phyloP scores from a whole-genome alignment of 352 stramenopile species.

The Pythium inflatum region DNA sequence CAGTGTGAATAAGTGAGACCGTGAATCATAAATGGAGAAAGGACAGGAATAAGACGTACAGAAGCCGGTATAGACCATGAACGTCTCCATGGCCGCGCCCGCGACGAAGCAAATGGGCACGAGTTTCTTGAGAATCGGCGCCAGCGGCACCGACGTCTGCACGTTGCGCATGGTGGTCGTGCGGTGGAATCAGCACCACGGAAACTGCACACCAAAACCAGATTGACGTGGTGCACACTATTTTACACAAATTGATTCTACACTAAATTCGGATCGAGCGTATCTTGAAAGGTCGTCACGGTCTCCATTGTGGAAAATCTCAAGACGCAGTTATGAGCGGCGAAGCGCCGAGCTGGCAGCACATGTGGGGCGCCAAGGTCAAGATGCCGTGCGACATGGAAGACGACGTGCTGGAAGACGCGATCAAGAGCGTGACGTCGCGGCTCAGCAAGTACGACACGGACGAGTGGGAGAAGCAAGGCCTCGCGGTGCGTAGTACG shows the following conservation, averaged over 20 bases:
- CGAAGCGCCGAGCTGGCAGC: conserved; percentile 78
- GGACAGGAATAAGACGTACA: too few relatives aligned
- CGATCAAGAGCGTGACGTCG: conserved; percentile 76
- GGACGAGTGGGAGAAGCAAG: conserved; percentile 87
- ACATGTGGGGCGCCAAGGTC: conserved; percentile 89
- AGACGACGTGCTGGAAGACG: conserved; percentile 87
- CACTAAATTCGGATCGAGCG: neutral
- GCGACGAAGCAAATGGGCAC: conserved; percentile 85
- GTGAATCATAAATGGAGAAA: too few relatives aligned
- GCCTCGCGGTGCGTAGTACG: conserved; percentile 46
- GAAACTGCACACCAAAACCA: neutral
- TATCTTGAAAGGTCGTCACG: conserved; percentile 17
- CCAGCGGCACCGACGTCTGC: conserved; percentile 46
- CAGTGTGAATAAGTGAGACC: conserved; percentile 17
- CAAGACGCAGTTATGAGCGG: conserved; percentile 56
- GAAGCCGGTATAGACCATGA: conserved; percentile 91
- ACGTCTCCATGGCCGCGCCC: conserved; percentile 81
- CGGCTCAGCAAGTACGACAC: conserved; percentile 70
- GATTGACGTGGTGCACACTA: neutral
- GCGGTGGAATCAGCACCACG: neutral
- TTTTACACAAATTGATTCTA: neutral
- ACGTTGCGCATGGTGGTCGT: conserved; percentile 4
- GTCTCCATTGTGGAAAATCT: neutral
- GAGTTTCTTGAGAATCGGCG: conserved; percentile 81
- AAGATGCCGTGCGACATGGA: conserved; percentile 90